Percentiles rank a stretch among this genome's conserved stretches.
These are phyloP conservation scores for Lasiodiplodia hormozganensis DNA, from an alignment of 2,329 filamentous ascomycete genomes.

Conservation along the genomic window DNA sequence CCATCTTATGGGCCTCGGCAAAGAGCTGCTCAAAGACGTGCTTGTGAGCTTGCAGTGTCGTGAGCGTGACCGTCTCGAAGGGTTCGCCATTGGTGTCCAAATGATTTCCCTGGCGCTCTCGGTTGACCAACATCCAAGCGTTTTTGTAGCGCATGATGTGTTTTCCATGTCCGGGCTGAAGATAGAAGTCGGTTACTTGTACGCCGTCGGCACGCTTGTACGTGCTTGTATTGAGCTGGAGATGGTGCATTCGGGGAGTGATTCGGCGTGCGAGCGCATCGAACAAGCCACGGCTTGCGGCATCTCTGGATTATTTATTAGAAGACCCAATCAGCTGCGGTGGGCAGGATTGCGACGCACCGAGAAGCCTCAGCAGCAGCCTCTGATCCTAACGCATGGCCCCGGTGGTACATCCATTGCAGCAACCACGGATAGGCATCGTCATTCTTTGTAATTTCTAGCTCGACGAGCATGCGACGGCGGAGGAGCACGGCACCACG, in stretches of 20 bases:
- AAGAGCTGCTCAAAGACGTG: conserved; percentile 92
- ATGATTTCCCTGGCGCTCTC: conserved; percentile 79
- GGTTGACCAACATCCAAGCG: conserved; percentile 85
- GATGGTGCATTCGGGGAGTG: conserved; percentile 67
- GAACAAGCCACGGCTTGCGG: conserved; percentile 50
- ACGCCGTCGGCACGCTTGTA: conserved; percentile 70
- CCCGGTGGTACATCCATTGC: conserved; percentile 85
- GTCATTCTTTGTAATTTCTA: conserved; percentile 95
- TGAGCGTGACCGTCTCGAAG: conserved; percentile 92
- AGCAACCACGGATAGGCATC: conserved; percentile 93
- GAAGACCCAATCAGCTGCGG: neutral
- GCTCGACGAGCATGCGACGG: conserved; percentile 86
- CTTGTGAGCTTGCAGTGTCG: conserved; percentile 87
- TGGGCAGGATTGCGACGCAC: neutral
- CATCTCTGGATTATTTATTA: conserved; percentile 35
- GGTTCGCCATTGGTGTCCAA: conserved; percentile 83
- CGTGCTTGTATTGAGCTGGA: conserved; percentile 70
- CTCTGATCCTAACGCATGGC: conserved; percentile 37
- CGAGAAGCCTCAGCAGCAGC: neutral
- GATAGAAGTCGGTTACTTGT: conserved; percentile 78
- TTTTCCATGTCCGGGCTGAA: conserved; percentile 89
- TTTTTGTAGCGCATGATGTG: conserved; percentile 87
- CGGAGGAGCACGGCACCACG: conserved; percentile 76
- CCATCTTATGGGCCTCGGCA: conserved; percentile 81
- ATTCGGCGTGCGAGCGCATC: conserved; percentile 63